Conservation (phyloP, 2,329 filamentous ascomycete genomes). For the Ophiosphaerella herpotricha region DNA sequence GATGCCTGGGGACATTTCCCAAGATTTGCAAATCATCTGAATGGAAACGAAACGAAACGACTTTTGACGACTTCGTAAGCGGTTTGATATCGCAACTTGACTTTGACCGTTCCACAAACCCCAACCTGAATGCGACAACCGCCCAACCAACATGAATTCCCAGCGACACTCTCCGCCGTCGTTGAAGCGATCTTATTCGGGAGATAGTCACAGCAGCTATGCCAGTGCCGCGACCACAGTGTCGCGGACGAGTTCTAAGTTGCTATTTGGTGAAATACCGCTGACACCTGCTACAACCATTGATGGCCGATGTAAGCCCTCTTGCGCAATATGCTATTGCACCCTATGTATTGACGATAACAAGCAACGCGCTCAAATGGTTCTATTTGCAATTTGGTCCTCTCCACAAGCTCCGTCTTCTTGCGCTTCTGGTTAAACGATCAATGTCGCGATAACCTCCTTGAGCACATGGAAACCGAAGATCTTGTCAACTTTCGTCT, state of each 20-base stretch:
- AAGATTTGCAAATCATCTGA: constrained; percentile 34
- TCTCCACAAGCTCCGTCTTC: constrained; percentile 55
- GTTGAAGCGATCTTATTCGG: constrained; percentile 46
- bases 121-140: constrained; percentile 23
- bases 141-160: constrained; percentile 36
- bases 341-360: constrained; percentile 19
- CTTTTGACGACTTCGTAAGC: constrained; percentile 19
- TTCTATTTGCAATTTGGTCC: constrained; percentile 55
- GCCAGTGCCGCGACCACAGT: constrained; percentile 37
- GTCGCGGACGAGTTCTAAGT: constrained; percentile 45
- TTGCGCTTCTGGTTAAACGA: constrained; percentile 57
- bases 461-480: constrained; percentile 47
- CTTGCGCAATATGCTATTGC: too few species aligned
- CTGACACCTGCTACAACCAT: constrained; percentile 46
- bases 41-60: constrained; percentile 8
- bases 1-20: constrained; percentile 37
- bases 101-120: constrained; percentile 6
- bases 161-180: constrained; percentile 39
- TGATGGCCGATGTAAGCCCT: constrained; percentile 42
- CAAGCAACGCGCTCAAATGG: constrained; percentile 52
- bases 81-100: constrained; percentile 12
- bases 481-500: constrained; percentile 62
- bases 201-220: constrained; percentile 45
- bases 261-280: constrained; percentile 58
- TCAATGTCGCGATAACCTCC: constrained; percentile 51